Conservation (phyloP, 1,284 basidiomycete species). For the Cutaneotrichosporon spelunceum region DNA sequence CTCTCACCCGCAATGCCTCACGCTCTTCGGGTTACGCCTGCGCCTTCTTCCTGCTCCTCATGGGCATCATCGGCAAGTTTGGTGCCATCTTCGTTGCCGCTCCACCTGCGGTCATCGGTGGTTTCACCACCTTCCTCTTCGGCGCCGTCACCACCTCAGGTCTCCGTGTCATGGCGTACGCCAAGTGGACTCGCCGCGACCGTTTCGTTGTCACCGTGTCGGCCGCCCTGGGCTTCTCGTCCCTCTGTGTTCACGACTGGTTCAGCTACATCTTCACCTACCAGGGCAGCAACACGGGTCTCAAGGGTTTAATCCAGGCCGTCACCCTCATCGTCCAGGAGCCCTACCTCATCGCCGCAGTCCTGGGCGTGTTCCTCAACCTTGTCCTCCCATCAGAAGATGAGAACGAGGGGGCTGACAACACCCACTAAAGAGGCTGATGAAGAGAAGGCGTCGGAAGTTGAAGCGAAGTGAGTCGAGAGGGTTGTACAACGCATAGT, state of each 20-base stretch:
- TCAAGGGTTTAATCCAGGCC: conserved; percentile 71
- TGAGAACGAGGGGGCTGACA: not conserved
- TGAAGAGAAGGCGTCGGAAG: not conserved
- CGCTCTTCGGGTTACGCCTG: conserved; percentile 33
- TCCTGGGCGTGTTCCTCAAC: conserved; percentile 35
- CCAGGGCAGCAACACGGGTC: conserved; percentile 58
- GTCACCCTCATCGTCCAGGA: conserved; percentile 76
- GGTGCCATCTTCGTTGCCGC: conserved; percentile 36
- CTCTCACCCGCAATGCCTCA: conserved; percentile 36
- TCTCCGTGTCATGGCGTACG: conserved; percentile 66
- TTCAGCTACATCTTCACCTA: conserved; percentile 43
- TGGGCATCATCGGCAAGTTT: conserved; percentile 37
- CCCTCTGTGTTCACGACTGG: conserved; percentile 53
- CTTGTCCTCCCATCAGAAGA: not conserved
- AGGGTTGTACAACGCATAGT: not conserved
- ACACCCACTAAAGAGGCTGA: not conserved
- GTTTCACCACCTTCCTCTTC: conserved; percentile 48
- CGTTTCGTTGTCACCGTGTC: conserved; percentile 69
- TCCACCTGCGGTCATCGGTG: conserved; percentile 27
- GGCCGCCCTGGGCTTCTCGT: conserved; percentile 70
- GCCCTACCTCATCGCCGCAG: conserved; percentile 46
- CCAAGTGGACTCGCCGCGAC: conserved; percentile 66
- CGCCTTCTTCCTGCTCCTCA: conserved; percentile 33
- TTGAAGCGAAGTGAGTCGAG: not conserved
- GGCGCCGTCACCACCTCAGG: conserved; percentile 58